These are phyloP conservation scores for Eucalyptus sp. DNA, from an alignment of 345 rosid species.

Conservation along the genomic window DNA sequence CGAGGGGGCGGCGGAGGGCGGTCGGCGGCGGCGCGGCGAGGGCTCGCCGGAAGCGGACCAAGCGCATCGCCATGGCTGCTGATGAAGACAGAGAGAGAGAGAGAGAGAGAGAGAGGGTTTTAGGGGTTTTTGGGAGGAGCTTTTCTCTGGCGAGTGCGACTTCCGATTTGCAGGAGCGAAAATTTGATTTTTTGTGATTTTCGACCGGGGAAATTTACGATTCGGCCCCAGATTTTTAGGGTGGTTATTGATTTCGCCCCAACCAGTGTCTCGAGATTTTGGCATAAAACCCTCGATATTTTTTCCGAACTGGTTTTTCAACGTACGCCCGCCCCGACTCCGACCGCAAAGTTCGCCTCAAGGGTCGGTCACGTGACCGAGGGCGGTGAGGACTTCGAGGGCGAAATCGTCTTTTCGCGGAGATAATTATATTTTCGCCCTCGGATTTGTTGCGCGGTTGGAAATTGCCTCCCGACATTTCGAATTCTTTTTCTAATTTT, in stretches of 20 bases:
- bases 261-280: neutral
- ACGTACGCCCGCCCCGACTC: neutral
- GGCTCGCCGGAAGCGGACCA: conserved; percentile 49
- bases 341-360: neutral
- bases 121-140: neutral
- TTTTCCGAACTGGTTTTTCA: neutral
- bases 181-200: neutral
- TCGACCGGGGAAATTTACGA: neutral
- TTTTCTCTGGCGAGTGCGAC: neutral
- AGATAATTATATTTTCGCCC: neutral
- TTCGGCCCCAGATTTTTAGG: neutral
- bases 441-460: neutral
- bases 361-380: neutral
- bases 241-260: neutral
- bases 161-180: neutral
- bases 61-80: conserved; percentile 22
- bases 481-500: neutral
- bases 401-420: neutral
- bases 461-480: neutral
- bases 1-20: conserved; percentile 11
- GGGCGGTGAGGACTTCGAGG: neutral
- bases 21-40: conserved; percentile 5
- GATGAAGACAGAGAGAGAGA: neutral
- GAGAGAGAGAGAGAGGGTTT: neutral
- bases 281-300: neutral